A percentile compares a stretch with the other conserved stretches of the same genome.
phyloP scores from a whole-genome alignment of 257 asterid species.

The Fraxinus quadrangulata region DNA sequence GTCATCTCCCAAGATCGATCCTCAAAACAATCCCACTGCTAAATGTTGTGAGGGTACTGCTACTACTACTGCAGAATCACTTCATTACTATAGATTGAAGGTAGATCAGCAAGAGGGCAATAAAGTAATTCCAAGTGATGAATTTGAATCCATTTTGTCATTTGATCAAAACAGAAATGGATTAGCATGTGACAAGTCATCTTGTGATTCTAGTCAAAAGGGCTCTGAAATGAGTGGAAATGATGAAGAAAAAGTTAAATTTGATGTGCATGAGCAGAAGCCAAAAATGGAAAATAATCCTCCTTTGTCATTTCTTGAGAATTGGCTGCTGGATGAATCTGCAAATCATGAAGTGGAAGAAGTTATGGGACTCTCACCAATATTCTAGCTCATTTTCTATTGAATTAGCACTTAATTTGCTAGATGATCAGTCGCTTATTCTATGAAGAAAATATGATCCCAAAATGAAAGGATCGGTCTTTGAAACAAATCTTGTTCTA shows the following conservation, averaged over 20 bases:
- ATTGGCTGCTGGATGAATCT: conserved; percentile 86
- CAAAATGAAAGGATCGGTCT: conserved; percentile 20
- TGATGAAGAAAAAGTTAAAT: conserved; percentile 32
- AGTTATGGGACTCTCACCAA: conserved; percentile 62
- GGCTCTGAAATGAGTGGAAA: conserved; percentile 45
- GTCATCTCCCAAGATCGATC: conserved; percentile 38
- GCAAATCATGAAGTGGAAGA: conserved; percentile 61
- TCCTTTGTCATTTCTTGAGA: conserved; percentile 76
- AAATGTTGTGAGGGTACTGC: not conserved
- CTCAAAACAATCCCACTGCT: not conserved
- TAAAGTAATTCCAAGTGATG: conserved; percentile 35
- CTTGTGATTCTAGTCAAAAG: conserved; percentile 55
- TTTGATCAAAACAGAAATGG: conserved; percentile 38
- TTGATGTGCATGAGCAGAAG: conserved; percentile 27
- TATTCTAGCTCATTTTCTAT: conserved; percentile 39
- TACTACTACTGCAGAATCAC: conserved; percentile 10
- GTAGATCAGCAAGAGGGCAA: conserved; percentile 19
- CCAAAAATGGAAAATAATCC: conserved; percentile 45
- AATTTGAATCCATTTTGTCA: conserved; percentile 44
- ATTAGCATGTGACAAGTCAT: conserved; percentile 37
- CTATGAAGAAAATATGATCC: conserved; percentile 2
- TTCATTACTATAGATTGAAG: conserved; percentile 40
- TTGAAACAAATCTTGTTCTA: conserved; percentile 31
- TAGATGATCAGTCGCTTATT: conserved; percentile 2
- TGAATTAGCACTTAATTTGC: not conserved